phyloP scores from a whole-genome alignment of 2,329 filamentous ascomycete species.

The Ascochyta fabae region DNA sequence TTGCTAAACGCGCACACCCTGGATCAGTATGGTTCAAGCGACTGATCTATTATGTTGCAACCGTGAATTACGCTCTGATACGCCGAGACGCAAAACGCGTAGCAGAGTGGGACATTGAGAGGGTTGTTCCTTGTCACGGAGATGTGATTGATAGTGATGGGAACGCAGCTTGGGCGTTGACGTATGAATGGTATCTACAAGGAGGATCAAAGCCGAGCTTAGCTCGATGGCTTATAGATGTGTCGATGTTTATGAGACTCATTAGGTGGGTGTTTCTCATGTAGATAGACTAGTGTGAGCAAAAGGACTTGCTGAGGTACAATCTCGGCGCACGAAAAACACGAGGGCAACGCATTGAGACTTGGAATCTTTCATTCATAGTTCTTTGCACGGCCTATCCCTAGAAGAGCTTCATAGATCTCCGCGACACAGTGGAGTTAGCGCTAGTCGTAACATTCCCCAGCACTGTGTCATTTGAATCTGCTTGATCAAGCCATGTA shows the following conservation, averaged over 20 bases:
- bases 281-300: background rate
- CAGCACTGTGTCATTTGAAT: constrained; percentile 39
- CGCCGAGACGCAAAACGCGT: constrained; percentile 22
- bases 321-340: no score
- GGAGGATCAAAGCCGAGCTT: background rate
- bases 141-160: constrained; percentile 17
- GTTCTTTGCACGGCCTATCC: no score
- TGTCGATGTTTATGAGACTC: constrained; percentile 13
- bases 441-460: constrained; percentile 42
- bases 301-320: no score
- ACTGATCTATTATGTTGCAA: constrained; percentile 22
- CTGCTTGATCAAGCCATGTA: constrained; percentile 44
- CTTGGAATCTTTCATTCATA: no score
- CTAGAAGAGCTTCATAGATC: constrained; percentile 2
- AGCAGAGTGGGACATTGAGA: constrained; percentile 22
- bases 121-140: constrained; percentile 24
- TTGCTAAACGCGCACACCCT: constrained; percentile 22
- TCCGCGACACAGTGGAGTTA: background rate
- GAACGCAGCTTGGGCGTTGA: constrained; percentile 12
- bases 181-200: constrained; percentile 22
- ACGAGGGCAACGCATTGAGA: no score
- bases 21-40: constrained; percentile 22
- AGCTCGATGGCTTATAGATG: background rate
- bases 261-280: constrained; percentile 20
- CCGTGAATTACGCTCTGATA: constrained; percentile 19